These are phyloP conservation scores for Chlamydomonas urium DNA, from an alignment of 139 green algal species.

Conservation along the genomic window DNA sequence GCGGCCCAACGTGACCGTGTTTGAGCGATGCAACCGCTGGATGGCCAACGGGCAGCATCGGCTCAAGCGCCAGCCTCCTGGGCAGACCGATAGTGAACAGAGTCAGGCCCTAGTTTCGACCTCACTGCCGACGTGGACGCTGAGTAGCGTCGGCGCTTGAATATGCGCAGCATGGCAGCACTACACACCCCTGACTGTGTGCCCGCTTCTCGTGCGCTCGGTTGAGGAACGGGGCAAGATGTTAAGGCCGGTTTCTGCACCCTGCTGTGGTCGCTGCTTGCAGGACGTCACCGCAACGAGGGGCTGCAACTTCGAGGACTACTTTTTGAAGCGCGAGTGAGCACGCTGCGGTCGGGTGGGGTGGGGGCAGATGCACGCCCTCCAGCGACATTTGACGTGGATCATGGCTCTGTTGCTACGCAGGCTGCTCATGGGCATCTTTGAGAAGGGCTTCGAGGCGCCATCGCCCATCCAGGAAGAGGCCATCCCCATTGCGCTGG, in stretches of 20 bases:
- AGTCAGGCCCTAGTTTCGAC: too few species aligned
- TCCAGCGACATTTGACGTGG: background rate
- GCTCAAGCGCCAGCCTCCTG: too few species aligned
- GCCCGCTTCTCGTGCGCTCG: background rate
- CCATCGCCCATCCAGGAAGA: constrained; percentile 95
- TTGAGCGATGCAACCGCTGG: background rate
- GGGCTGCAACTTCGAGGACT: constrained; percentile 99
- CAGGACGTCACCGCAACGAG: constrained; percentile 98
- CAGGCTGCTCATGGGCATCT: constrained; percentile 97
- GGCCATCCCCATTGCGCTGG: constrained; percentile 96
- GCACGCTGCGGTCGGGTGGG: background rate
- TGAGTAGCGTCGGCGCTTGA: too few species aligned
- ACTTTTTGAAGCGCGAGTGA: constrained; percentile 90
- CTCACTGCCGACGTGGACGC: too few species aligned
- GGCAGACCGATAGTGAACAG: too few species aligned
- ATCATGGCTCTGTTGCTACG: background rate
- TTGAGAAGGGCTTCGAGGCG: constrained; percentile 98
- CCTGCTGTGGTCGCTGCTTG: background rate
- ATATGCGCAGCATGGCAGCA: background rate
- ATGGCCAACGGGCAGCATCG: background rate
- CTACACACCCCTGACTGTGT: background rate
- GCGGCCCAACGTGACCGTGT: background rate
- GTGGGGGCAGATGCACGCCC: background rate
- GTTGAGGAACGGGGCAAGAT: background rate
- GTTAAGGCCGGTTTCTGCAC: background rate